These are phyloP conservation scores for Neurospora sp. DNA, from an alignment of 495 filamentous ascomycete species.

Conservation along the genomic window DNA sequence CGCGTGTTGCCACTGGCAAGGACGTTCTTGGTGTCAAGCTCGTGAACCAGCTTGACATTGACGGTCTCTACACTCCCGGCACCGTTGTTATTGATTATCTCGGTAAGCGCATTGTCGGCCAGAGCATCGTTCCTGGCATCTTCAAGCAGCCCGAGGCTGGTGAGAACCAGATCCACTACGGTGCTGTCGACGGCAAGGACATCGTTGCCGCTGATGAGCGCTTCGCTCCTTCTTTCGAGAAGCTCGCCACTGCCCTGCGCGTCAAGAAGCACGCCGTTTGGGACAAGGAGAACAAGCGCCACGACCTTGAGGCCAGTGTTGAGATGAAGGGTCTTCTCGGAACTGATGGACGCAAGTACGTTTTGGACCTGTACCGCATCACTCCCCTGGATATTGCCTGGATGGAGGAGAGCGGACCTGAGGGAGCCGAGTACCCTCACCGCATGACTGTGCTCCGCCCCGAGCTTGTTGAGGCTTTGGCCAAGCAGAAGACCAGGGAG, in stretches of 20 bases:
- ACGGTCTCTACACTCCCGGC: slow-evolving; percentile 85
- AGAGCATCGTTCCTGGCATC: slow-evolving; percentile 97
- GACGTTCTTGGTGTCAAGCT: slow-evolving; percentile 88
- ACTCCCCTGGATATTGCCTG: slow-evolving; percentile 86
- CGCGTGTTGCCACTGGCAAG: slow-evolving; percentile 91
- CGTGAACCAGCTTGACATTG: slow-evolving; percentile 94
- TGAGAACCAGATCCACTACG: slow-evolving; percentile 98
- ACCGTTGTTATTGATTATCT: slow-evolving; percentile 97
- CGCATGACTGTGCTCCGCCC: slow-evolving; percentile 85
- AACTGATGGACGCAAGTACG: slow-evolving; percentile 96
- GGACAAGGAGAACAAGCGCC: slow-evolving; percentile 88
- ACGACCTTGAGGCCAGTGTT: slow-evolving; percentile 89
- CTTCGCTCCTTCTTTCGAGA: slow-evolving; percentile 78
- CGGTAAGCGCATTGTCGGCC: slow-evolving; percentile 92
- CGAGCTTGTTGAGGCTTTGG: slow-evolving; percentile 78
- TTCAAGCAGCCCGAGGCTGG: slow-evolving; percentile 97
- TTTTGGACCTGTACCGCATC: slow-evolving; percentile 89
- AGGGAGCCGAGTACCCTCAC: slow-evolving; percentile 68
- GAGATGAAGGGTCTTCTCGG: slow-evolving; percentile 96
- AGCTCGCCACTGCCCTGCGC: slow-evolving; percentile 74
- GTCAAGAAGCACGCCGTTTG: slow-evolving; percentile 95
- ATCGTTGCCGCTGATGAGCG: slow-evolving; percentile 79
- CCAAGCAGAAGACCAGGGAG: slow-evolving; percentile 75
- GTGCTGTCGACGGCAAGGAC: slow-evolving; percentile 95
- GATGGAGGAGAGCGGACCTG: slow-evolving; percentile 57